phyloP scores from a whole-genome alignment of 2,329 filamentous ascomycete species.

The Cylindrodendrum hubeiense region DNA sequence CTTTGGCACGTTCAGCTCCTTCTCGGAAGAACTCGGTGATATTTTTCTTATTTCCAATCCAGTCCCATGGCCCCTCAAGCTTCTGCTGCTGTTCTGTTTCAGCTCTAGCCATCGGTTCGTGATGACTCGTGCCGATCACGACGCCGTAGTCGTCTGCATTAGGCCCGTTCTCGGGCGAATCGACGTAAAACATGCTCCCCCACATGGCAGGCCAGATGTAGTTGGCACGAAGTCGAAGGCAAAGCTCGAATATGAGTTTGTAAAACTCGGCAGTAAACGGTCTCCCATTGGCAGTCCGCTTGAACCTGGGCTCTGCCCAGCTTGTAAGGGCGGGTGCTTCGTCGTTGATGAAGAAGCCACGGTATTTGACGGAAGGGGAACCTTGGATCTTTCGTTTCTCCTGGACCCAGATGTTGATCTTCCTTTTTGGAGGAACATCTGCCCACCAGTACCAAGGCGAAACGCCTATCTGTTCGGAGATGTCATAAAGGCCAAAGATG shows the following conservation, averaged over 20 bases:
- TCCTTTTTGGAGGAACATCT: constrained; percentile 64
- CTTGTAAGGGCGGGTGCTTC: not conserved
- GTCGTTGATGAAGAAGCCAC: constrained; percentile 72
- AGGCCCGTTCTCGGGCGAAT: constrained; percentile 77
- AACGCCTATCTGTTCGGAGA: constrained; percentile 72
- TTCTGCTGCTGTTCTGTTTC: constrained; percentile 68
- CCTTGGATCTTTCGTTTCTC: constrained; percentile 48
- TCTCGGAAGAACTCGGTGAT: constrained; percentile 77
- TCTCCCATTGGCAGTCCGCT: not conserved
- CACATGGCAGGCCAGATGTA: constrained; percentile 82
- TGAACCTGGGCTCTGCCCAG: not conserved
- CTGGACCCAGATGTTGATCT: constrained; percentile 62
- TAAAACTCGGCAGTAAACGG: constrained; percentile 61
- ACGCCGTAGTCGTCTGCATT: constrained; percentile 81
- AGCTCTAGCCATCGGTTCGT: constrained; percentile 76
- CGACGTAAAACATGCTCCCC: constrained; percentile 79
- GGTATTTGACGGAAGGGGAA: constrained; percentile 69
- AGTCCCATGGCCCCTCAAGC: constrained; percentile 75
- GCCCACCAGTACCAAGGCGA: constrained; percentile 70
- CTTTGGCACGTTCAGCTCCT: constrained; percentile 73
- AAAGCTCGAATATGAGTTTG: constrained; percentile 75
- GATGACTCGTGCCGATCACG: constrained; percentile 80
- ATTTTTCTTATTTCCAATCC: constrained; percentile 76
- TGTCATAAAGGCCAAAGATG: constrained; percentile 70
- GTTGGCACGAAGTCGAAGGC: constrained; percentile 78